phyloP scores from a whole-genome alignment of 192 early-diverging fungal species.

The Coemansia sp. region DNA sequence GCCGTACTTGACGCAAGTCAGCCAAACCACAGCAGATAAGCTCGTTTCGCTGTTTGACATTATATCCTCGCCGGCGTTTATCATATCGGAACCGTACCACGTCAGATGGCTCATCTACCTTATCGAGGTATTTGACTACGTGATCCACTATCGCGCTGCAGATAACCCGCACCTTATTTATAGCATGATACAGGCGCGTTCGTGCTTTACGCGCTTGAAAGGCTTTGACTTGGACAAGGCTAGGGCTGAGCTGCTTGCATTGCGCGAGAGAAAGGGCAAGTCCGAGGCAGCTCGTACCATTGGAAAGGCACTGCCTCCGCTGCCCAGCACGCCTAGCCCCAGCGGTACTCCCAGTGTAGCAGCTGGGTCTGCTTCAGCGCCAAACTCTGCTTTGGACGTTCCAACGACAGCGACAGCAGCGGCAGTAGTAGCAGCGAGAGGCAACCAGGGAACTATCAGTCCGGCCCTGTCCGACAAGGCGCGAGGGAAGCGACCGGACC shows the following conservation, averaged over 20 bases:
- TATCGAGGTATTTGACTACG: slow-evolving; percentile 78
- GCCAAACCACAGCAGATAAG: slow-evolving; percentile 68
- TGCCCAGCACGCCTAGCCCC: neutral
- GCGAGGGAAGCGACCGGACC: slow-evolving; percentile 67
- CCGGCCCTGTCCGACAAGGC: slow-evolving; percentile 73
- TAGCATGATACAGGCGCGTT: slow-evolving; percentile 71
- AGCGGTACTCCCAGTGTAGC: neutral
- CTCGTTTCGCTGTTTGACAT: slow-evolving; percentile 73
- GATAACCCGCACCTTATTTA: slow-evolving; percentile 83
- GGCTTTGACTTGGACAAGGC: slow-evolving; percentile 69
- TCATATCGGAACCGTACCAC: slow-evolving; percentile 77
- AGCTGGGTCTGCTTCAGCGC: neutral
- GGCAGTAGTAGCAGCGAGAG: slow-evolving; percentile 3
- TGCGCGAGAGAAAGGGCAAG: slow-evolving; percentile 54
- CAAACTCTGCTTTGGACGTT: slow-evolving; percentile 8
- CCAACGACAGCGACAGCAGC: slow-evolving; percentile 13
- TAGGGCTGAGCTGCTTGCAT: slow-evolving; percentile 56
- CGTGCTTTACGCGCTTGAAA: slow-evolving; percentile 66
- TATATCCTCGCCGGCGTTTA: slow-evolving; percentile 74
- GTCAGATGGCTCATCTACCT: slow-evolving; percentile 72
- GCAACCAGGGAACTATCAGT: slow-evolving; percentile 15
- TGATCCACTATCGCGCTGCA: slow-evolving; percentile 80
- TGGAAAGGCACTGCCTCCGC: slow-evolving; percentile 13
- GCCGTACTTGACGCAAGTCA: slow-evolving; percentile 75
- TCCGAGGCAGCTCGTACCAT: slow-evolving; percentile 32